Percentiles rank a stretch among this genome's conserved stretches.
phyloP scores from a whole-genome alignment of 2,329 filamentous ascomycete species.

The Colletotrichum sp. region DNA sequence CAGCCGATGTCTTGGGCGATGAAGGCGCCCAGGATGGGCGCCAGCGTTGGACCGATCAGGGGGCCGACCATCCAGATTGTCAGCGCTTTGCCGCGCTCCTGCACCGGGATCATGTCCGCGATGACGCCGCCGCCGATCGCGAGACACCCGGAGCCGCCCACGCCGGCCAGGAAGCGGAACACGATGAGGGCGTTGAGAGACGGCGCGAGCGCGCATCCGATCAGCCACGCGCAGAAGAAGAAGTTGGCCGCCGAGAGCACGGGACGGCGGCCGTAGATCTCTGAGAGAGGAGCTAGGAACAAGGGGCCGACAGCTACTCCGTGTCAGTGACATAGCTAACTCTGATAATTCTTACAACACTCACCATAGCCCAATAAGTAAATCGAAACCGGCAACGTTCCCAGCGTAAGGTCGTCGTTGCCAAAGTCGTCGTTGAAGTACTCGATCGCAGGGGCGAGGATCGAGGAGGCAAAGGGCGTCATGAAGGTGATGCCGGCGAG shows the following conservation, averaged over 20 bases:
- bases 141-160: constrained; percentile 61
- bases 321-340: not conserved
- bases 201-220: constrained; percentile 68
- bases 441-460: constrained; percentile 55
- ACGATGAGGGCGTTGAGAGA: constrained; percentile 58
- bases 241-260: constrained; percentile 63
- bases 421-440: constrained; percentile 51
- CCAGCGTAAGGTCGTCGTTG: constrained; percentile 44
- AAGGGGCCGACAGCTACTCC: constrained; percentile 56
- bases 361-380: constrained; percentile 61
- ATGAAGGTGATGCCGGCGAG: constrained; percentile 68
- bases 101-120: constrained; percentile 56
- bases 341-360: not conserved
- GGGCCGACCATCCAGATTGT: constrained; percentile 53
- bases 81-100: constrained; percentile 52
- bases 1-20: constrained; percentile 54
- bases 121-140: constrained; percentile 62
- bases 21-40: constrained; percentile 55
- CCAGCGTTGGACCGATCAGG: constrained; percentile 48
- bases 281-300: constrained; percentile 62
- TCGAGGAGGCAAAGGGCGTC: constrained; percentile 69
- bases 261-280: constrained; percentile 67
- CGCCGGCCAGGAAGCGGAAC: constrained; percentile 64
- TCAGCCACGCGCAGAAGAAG: constrained; percentile 66
- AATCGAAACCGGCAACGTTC: constrained; percentile 63